Conservation (phyloP, 1,284 basidiomycete genomes). For the Sphaerobolus stellatus region DNA sequence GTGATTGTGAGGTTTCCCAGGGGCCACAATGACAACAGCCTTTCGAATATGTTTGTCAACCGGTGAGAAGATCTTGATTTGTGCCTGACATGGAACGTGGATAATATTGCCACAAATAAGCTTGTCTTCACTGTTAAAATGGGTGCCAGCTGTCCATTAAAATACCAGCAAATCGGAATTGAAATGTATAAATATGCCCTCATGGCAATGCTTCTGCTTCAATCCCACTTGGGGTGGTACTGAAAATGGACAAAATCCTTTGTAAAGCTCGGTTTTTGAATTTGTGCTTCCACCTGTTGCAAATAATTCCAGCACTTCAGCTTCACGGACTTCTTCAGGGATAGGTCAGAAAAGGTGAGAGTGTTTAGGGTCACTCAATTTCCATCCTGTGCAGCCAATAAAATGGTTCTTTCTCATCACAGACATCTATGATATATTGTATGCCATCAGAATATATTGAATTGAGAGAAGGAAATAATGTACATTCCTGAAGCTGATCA, state of each 20-base stretch:
- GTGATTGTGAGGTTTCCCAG: background rate
- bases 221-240: conserved; percentile 7
- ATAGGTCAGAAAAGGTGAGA: background rate
- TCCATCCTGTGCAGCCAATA: conserved; percentile 1
- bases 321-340: background rate
- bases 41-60: background rate
- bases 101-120: background rate
- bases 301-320: background rate
- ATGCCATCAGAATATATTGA: background rate
- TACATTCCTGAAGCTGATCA: background rate
- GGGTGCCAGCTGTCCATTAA: background rate
- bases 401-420: background rate
- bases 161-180: background rate
- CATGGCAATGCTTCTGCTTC: conserved; percentile 9
- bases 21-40: background rate
- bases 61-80: background rate
- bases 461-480: background rate
- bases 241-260: conserved; percentile 2
- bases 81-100: background rate
- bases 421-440: background rate
- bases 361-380: background rate
- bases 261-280: too few species aligned
- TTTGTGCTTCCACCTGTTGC: background rate
- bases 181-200: background rate
- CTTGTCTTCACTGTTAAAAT: background rate